Conservation (phyloP, 208 protist genomes). For the Acanthamoeba triangularis region DNA sequence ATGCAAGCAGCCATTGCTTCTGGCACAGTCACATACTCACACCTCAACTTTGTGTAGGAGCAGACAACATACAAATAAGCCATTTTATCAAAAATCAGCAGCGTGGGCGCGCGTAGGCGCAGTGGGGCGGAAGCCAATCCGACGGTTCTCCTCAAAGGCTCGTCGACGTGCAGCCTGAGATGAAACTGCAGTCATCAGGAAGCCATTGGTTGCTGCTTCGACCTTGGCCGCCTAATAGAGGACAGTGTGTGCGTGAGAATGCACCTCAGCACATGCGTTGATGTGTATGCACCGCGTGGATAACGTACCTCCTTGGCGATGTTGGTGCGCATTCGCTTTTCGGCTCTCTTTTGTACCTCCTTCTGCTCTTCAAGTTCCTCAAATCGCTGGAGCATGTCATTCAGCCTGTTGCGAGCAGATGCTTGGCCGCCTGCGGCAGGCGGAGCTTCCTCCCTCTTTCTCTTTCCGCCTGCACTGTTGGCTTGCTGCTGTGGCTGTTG, state of each 20-base stretch:
- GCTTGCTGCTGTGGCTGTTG: not conserved
- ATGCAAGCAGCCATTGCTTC: too few relatives aligned
- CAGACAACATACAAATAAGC: too few relatives aligned
- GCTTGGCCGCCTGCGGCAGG: not conserved
- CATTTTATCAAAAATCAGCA: too few relatives aligned
- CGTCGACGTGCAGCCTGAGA: not conserved
- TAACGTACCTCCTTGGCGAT: conserved; percentile 4
- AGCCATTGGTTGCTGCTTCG: conserved; percentile 14
- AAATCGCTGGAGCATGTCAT: not conserved
- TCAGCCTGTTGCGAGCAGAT: not conserved
- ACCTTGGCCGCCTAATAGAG: not conserved
- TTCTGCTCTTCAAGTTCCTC: conserved; percentile 4
- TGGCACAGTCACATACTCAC: too few relatives aligned
- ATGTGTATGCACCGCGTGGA: not conserved
- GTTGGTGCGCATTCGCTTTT: conserved; percentile 4
- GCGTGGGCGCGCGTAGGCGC: not conserved
- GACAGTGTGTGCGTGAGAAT: not conserved
- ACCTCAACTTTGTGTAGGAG: too few relatives aligned
- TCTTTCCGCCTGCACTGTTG: not conserved
- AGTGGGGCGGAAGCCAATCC: not conserved
- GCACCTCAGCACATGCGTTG: not conserved
- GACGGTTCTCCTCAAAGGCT: conserved; percentile 34
- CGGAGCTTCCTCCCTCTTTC: conserved; percentile 8
- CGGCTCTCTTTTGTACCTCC: not conserved
- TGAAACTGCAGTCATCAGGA: not conserved